Conservation (phyloP, 2,329 filamentous ascomycete genomes). For the Pseudofabraea citricarpa region DNA sequence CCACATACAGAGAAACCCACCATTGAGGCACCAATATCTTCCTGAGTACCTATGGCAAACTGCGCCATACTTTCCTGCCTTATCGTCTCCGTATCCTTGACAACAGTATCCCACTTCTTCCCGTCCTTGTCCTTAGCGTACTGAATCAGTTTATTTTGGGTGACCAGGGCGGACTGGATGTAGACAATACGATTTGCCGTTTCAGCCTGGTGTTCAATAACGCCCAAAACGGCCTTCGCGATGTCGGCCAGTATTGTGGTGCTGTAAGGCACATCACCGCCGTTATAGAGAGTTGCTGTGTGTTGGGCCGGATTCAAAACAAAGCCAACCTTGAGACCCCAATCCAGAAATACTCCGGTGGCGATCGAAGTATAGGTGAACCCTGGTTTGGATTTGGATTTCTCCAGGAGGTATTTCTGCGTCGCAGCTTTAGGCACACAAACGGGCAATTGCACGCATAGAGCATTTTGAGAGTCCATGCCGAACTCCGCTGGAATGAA, state of each 20-base stretch:
- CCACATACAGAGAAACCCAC: slow-evolving; percentile 25
- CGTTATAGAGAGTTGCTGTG: slow-evolving; percentile 28
- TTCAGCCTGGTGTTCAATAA: slow-evolving; percentile 28
- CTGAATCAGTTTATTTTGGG: slow-evolving; percentile 32
- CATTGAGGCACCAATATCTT: slow-evolving; percentile 17
- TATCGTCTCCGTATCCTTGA: slow-evolving; percentile 23
- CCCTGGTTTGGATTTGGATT: slow-evolving; percentile 14
- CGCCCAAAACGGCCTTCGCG: slow-evolving; percentile 38
- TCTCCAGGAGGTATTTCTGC: slow-evolving; percentile 29
- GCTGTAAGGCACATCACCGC: slow-evolving; percentile 28
- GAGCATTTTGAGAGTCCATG: slow-evolving; percentile 29
- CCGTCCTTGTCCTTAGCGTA: slow-evolving; percentile 29
- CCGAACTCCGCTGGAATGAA: slow-evolving; percentile 39
- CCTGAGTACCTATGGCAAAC: slow-evolving; percentile 20
- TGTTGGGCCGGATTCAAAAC: slow-evolving; percentile 25
- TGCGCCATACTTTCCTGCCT: slow-evolving; percentile 24
- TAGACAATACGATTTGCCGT: slow-evolving; percentile 31
- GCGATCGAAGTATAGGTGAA: slow-evolving; percentile 30
- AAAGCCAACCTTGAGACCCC: slow-evolving; percentile 24
- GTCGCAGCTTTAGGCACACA: slow-evolving; percentile 31
- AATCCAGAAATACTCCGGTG: slow-evolving; percentile 34
- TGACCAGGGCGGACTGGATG: slow-evolving; percentile 28
- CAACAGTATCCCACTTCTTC: slow-evolving; percentile 20
- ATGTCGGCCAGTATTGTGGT: slow-evolving; percentile 40
- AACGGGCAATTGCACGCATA: slow-evolving; percentile 27